Percentiles rank a stretch among this genome's conserved stretches.
Evolutionary conservation across 139 green algal genomes (phyloP).

Genomic region (Bryopsis sp.): DNA sequence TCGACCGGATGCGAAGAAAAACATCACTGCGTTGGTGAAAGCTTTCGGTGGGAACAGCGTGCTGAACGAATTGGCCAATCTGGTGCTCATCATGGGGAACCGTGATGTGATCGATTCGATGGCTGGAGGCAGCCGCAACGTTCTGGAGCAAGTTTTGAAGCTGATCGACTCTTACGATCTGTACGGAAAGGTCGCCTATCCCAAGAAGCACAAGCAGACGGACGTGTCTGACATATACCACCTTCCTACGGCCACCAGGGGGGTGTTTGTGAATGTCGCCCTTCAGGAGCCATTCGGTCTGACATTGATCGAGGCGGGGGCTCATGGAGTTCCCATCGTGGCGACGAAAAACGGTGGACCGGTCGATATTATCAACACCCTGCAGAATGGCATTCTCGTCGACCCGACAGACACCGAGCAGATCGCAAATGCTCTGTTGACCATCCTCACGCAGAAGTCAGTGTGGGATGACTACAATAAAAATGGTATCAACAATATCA

Average conservation of each 20-base stretch:
- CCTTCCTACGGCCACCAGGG: slow-evolving; percentile 59
- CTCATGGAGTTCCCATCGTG: slow-evolving; percentile 88
- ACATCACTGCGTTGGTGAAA: slow-evolving; percentile 83
- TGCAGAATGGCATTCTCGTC: slow-evolving; percentile 81
- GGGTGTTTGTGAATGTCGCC: slow-evolving; percentile 77
- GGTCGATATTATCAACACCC: slow-evolving; percentile 67
- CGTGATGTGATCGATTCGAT: slow-evolving; percentile 79
- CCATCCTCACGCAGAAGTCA: slow-evolving; percentile 59
- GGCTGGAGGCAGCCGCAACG: slow-evolving; percentile 53
- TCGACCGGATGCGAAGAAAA: slow-evolving; percentile 93
- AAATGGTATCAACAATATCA: slow-evolving; percentile 68
- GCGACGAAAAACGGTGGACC: slow-evolving; percentile 86
- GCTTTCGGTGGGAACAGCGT: slow-evolving; percentile 63
- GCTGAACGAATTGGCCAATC: slow-evolving; percentile 82
- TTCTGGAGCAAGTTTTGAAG: slow-evolving; percentile 79
- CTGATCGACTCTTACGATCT: slow-evolving; percentile 89
- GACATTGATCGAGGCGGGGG: slow-evolving; percentile 90
- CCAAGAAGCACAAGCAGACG: slow-evolving; percentile 78
- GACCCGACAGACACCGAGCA: slow-evolving; percentile 69
- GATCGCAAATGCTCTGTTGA: slow-evolving; percentile 61
- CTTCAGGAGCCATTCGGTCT: slow-evolving; percentile 94
- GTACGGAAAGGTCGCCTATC: slow-evolving; percentile 81
- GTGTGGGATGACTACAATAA: slow-evolving; percentile 64
- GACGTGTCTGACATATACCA: slow-evolving; percentile 94
- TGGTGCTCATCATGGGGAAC: slow-evolving; percentile 94